phyloP scores from a whole-genome alignment of 495 filamentous ascomycete genomes.

The Neurospora sp. region DNA sequence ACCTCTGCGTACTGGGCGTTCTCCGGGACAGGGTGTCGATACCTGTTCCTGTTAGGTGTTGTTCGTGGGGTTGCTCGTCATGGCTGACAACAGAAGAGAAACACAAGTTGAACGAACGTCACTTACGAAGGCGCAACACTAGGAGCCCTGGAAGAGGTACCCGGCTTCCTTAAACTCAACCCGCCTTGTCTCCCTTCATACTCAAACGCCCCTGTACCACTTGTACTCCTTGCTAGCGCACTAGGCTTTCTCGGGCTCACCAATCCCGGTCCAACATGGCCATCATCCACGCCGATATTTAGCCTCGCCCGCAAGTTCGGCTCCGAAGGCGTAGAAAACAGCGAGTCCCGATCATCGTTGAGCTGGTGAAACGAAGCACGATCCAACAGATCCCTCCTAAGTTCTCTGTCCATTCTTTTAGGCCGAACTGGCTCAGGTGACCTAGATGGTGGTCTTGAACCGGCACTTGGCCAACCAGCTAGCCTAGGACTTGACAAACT shows the following conservation, averaged over 20 bases:
- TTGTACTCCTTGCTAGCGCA: neutral
- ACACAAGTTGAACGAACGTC: neutral
- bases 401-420: neutral
- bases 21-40: neutral
- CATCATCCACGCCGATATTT: neutral
- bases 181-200: neutral
- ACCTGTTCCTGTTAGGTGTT: constrained; percentile 2
- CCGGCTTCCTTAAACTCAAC: neutral
- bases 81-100: neutral
- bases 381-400: neutral
- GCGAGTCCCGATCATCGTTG: neutral
- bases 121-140: constrained; percentile 7
- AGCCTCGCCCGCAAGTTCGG: neutral
- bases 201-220: neutral
- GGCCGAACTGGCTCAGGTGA: neutral
- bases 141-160: neutral
- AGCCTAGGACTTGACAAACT: constrained; percentile 5
- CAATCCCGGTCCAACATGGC: neutral
- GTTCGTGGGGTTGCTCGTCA: neutral
- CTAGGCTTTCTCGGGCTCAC: neutral
- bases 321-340: neutral
- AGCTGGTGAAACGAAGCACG: neutral
- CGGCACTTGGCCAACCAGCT: constrained; percentile 1
- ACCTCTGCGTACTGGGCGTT: constrained; percentile 17
- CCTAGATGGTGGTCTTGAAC: neutral